A percentile compares a stretch with the other conserved stretches of the same genome.
Conservation (phyloP, 2,329 filamentous ascomycete genomes). For the Fusarium austroafricanum region DNA sequence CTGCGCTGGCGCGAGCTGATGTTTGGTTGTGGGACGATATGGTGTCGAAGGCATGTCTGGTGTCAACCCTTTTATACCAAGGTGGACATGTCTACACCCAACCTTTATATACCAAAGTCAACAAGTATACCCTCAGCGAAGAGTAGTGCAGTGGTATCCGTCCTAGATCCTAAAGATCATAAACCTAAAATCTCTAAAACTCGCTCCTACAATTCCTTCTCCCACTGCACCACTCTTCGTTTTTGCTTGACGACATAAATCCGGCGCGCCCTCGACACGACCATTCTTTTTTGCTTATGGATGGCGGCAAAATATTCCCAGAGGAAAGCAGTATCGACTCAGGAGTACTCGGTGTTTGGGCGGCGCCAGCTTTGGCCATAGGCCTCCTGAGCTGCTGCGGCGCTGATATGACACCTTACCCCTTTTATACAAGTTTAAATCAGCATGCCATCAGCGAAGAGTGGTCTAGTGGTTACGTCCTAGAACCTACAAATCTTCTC, state of each 20-base stretch:
- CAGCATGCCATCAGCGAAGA: not conserved
- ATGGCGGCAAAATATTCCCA: not conserved
- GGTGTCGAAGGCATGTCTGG: not conserved
- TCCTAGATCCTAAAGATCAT: not conserved
- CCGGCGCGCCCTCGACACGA: fast-evolving
- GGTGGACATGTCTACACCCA: not conserved
- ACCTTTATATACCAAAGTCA: not conserved
- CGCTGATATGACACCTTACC: no score
- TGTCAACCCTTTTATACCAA: not conserved
- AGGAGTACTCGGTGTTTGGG: not conserved
- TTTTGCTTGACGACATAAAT: not conserved
- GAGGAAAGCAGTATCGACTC: not conserved
- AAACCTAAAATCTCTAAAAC: not conserved
- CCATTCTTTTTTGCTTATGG: not conserved
- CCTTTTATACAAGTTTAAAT: no score
- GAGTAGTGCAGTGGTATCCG: constrained; percentile 12
- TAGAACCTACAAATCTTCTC: not conserved
- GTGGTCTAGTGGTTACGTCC: not conserved
- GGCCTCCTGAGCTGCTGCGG: not conserved
- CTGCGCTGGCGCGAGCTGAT: not conserved
- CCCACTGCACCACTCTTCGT: not conserved
- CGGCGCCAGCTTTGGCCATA: not conserved
- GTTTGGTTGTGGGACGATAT: not conserved
- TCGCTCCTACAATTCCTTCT: not conserved
- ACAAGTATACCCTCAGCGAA: not conserved